A percentile compares a stretch with the other conserved stretches of the same genome.
phyloP scores from a whole-genome alignment of 768 basidiomycete genomes.

The Chlorophyllum brunneum region DNA sequence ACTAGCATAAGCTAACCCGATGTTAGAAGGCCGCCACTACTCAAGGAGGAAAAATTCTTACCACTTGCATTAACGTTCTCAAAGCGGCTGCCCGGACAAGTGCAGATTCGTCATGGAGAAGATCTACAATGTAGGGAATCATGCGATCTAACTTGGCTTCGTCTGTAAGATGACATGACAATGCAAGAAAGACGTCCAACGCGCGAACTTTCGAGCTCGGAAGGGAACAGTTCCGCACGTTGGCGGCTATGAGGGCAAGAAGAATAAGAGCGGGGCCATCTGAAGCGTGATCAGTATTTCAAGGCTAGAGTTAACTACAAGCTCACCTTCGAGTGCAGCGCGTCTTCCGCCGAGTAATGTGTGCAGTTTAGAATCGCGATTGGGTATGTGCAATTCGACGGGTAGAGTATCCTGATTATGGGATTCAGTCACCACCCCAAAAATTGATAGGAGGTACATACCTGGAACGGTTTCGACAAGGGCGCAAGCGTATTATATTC shows the following conservation, averaged over 20 bases:
- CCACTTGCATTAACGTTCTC: slow-evolving; percentile 78
- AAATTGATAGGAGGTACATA: slow-evolving; percentile 20
- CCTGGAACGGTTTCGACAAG: slow-evolving; percentile 57
- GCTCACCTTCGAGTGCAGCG: slow-evolving; percentile 60
- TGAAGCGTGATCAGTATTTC: slow-evolving; percentile 22
- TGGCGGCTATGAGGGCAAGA: slow-evolving; percentile 81
- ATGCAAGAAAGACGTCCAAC: slow-evolving; percentile 81
- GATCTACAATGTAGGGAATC: slow-evolving; percentile 86
- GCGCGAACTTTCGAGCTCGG: slow-evolving; percentile 85
- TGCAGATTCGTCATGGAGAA: slow-evolving; percentile 82
- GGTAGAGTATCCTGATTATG: slow-evolving; percentile 69
- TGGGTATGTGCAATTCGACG: slow-evolving; percentile 71
- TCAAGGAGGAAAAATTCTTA: slow-evolving; percentile 32
- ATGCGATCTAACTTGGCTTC: slow-evolving; percentile 94
- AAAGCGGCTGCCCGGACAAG: slow-evolving; percentile 78
- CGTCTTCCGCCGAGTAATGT: slow-evolving; percentile 43
- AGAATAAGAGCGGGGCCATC: slow-evolving; percentile 90
- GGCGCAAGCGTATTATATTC: slow-evolving; percentile 41
- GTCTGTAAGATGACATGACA: slow-evolving; percentile 81
- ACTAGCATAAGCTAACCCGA: slow-evolving; percentile 45
- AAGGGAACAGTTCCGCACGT: slow-evolving; percentile 81
- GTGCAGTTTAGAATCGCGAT: slow-evolving; percentile 53
- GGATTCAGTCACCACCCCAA: neutral
- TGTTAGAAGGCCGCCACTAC: neutral
- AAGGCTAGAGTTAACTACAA: neutral